Evolutionary conservation across 306 rosid genomes (phyloP), one percentile per base, ranked within the genome.

Genomic region (Trifolium subterraneum): DNA sequence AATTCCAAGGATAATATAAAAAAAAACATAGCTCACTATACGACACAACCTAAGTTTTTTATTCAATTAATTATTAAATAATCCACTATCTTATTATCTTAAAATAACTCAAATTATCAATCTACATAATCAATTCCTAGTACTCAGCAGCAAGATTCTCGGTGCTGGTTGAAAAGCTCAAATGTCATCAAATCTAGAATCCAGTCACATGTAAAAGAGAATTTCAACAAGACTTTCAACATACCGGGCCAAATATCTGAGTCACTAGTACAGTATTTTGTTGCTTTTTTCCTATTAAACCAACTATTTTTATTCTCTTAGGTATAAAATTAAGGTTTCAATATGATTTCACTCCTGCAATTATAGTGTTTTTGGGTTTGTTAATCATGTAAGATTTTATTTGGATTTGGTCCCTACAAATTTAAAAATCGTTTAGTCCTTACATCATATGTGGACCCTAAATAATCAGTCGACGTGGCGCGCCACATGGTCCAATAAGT

Each of bases 101-200:
- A 76, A 61, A 79, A 44, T 11, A 74, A 74, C 68, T 42, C 36
- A 52, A 64, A 11, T 7, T 27, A 42, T 36, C 19, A 47, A 58
- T 47, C 61, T 52, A 80, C 64, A 65, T 3, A 61, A 65, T 73
- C 66, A 76, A 69, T 79, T 74, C 85, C 82, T 56, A 44, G 56
- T 20, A 54, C 36, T 48, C 60, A 68, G 60, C 80, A 71, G 81
- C 87, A 82, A 85, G 85, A 90, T 88, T 86, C 90, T 74, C 88
- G 86, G 68, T 75, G 78, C 63, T 33, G 16, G 70, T 50, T 39
- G 20, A 77, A 76, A 74, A 45, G 51, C 52, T 15, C 19, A 12
- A 35, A 55, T 33, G 44, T 58, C 8, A 61, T 70, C 75, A 64
- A 79, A 72, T 81, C 86, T 75, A 76, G 19, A 48, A 22, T 52